Conservation (phyloP, 2,329 filamentous ascomycete species). For the Arthrobotrys megalospora region DNA sequence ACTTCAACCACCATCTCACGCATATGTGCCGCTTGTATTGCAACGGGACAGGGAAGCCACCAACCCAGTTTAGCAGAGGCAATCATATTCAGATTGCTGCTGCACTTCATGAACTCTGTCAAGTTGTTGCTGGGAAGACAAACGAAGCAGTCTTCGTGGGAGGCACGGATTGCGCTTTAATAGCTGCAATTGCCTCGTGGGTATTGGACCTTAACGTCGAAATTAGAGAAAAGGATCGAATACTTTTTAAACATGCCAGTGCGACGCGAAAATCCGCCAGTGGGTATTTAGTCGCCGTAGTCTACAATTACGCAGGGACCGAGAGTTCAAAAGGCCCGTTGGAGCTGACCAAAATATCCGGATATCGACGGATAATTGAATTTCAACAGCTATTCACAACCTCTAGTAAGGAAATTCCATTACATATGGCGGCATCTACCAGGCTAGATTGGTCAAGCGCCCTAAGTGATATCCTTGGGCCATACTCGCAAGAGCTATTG, state of each 20-base stretch:
- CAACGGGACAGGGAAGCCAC: not conserved
- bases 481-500: not conserved
- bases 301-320: not conserved
- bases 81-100: conserved; percentile 12
- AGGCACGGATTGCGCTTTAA: conserved; percentile 11
- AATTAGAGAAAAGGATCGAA: not conserved
- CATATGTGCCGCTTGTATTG: conserved; percentile 10
- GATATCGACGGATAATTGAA: not conserved
- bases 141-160: conserved; percentile 6
- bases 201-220: conserved; percentile 22
- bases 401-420: not conserved
- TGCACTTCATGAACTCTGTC: conserved; percentile 8
- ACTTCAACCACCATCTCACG: conserved; percentile 15
- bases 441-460: not conserved
- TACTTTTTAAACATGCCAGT: conserved; percentile 14
- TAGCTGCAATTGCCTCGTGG: conserved; percentile 24
- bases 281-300: not conserved
- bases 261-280: not conserved
- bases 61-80: not conserved
- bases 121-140: not conserved
- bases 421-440: not conserved
- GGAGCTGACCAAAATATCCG: not conserved
- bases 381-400: not conserved
- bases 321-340: not conserved
- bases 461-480: not conserved